Evolutionary conservation across 306 rosid genomes (phyloP).

Genomic region (Heteromeles arbutifolia): DNA sequence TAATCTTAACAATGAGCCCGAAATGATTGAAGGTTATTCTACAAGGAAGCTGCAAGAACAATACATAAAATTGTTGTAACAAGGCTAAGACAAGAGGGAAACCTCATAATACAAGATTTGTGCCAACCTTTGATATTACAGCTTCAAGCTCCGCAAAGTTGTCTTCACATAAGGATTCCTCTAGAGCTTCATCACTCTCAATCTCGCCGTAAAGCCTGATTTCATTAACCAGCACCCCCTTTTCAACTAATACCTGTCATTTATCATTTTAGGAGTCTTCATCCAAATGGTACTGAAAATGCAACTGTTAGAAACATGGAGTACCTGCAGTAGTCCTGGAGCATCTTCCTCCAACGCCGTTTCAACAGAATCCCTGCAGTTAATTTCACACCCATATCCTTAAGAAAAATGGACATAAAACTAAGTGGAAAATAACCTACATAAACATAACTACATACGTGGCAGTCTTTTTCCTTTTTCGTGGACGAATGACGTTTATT

Average conservation of each 20-base stretch:
- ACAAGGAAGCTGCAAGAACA: not conserved
- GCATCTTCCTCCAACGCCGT: slow-evolving; percentile 91
- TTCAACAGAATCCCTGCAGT: slow-evolving; percentile 75
- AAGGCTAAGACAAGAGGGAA: slow-evolving; percentile 8
- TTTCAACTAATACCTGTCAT: slow-evolving; percentile 66
- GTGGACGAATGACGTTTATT: slow-evolving; percentile 25
- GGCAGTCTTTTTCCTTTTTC: slow-evolving; percentile 71
- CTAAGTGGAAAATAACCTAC: not conserved
- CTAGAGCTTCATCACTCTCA: slow-evolving; percentile 57
- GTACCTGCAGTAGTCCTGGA: slow-evolving; percentile 91
- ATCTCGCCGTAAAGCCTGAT: slow-evolving; percentile 78
- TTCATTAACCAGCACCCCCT: slow-evolving; percentile 67
- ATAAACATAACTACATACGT: slow-evolving; percentile 38
- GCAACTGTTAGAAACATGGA: slow-evolving; percentile 22
- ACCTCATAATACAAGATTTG: slow-evolving; percentile 9
- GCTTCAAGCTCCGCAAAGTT: slow-evolving; percentile 66
- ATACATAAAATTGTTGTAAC: not conserved
- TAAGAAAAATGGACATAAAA: slow-evolving; percentile 6
- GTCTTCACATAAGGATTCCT: slow-evolving; percentile 60
- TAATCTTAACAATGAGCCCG: not conserved
- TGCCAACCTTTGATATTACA: slow-evolving; percentile 66
- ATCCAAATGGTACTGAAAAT: slow-evolving; percentile 20
- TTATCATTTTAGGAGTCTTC: slow-evolving; percentile 23
- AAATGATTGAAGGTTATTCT: not conserved
- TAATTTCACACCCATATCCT: not conserved